phyloP scores from a whole-genome alignment of 2,329 filamentous ascomycete genomes.

The Chaetothyriales sp. region DNA sequence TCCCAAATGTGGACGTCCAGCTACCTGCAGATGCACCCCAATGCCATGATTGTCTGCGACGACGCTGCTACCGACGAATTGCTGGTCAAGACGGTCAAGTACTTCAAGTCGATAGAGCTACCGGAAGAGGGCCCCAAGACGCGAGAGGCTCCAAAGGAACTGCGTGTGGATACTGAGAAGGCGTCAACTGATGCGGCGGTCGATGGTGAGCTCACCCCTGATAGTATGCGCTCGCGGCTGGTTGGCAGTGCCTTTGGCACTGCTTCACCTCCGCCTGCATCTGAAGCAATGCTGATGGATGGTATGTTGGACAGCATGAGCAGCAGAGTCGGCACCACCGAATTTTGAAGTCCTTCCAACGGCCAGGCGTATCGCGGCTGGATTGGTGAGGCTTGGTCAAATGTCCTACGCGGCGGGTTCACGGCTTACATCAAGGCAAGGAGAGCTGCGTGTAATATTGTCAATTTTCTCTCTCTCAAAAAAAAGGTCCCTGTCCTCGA shows the following conservation, averaged over 20 bases:
- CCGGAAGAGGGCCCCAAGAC: conserved; percentile 23
- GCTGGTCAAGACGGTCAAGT: conserved; percentile 58
- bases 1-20: conserved; percentile 89
- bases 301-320: not conserved
- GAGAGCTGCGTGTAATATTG: not conserved
- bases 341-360: not conserved
- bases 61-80: conserved; percentile 62
- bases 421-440: not conserved
- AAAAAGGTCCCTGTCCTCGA: not conserved
- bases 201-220: conserved; percentile 31
- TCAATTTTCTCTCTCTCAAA: not conserved
- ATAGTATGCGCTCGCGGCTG: conserved; percentile 35
- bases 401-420: not conserved
- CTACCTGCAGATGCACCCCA: conserved; percentile 62
- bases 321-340: not conserved
- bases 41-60: conserved; percentile 70
- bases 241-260: conserved; percentile 30
- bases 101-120: conserved; percentile 58
- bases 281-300: not conserved
- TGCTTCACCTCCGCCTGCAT: conserved; percentile 12
- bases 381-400: not conserved
- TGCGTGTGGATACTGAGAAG: conserved; percentile 31
- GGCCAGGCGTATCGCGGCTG: not conserved
- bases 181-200: conserved; percentile 23
- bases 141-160: conserved; percentile 21